Base-by-base conservation (phyloP, 306 rosid genomes). In the Citrullus mucosospermus region DNA sequence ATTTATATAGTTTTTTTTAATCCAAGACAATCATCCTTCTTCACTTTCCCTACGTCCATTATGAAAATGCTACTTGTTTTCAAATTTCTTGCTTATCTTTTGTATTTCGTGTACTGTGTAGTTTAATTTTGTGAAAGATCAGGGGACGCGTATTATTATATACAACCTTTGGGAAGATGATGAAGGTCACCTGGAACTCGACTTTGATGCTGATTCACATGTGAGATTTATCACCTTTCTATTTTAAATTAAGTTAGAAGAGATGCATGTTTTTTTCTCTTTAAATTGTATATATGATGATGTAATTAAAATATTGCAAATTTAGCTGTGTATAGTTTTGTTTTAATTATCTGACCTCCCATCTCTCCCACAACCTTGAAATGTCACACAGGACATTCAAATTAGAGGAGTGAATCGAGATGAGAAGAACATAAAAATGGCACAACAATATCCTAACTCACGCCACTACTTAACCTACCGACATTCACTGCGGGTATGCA, bases 91-190 rank as follows among this genome's bases (percentile, higher is more conserved):
- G 60, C 76, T 75, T 46, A 75, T 83, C 34, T 67, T 30, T 80
- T 17, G 82, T 78, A 22, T 51, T 60, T 73, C 78, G 48, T 77
- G 76, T 68, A 6, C 60, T 53, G 80, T 77, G 44, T 80, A 94
- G 98, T 94, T 94, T 80, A 84, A 85, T 79, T 54, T 79, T 81
- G 78, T 89, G 84, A 86, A 90, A 80, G 86, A 79, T 62, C 90
- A 85, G 28, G 98, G 98, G 16, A 92, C 98, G 22, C 92, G 95
- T 12, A 44, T 44, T 44, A 44, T 44, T 44, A 44, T 44, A 44
- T 44, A 44, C 0, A 95, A 92, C 70, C 93, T 92, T 72, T 95
- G 98, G 97, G 98, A 95, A 87, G 97, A 95, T 72, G 98, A 95
- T 75, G 91, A 92, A 86, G 97, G 92, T 78, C 88, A 80, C 61